Base-by-base conservation (phyloP, 805 yeast genomes). In the Kuraishia ogatae region DNA sequence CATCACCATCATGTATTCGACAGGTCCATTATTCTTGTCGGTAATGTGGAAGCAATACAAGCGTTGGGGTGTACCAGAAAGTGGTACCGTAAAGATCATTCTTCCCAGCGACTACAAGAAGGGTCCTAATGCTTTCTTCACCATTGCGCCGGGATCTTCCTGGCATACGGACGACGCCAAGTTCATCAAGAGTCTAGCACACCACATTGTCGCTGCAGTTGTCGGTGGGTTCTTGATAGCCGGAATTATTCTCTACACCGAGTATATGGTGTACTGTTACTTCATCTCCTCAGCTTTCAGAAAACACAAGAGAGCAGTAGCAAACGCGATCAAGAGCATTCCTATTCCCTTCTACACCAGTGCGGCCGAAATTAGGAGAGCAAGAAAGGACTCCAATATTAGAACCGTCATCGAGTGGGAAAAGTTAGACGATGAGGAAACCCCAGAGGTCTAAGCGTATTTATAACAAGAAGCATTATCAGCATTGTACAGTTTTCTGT, bases 151-250 rank as follows among this genome's bases (percentile, higher is more conserved):
- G 55, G 97, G 97, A 50, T 88, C 96, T 0, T 87, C 96, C 24
- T 92, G 97, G 97, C 97, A 92, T 70, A 71, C 82, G 64, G 89
- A 84, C 60, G 97, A 92, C 68, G 97, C 97, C 11, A 77, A 82
- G 54, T 81, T 89, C 65, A 82, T 91, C 69, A 83, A 87, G 64
- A 72, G 80, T 8, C 71, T 91, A 70, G 90, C 89, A 19, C 77
- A 81, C 59, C 97, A 92, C 68, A 81, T 92, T 60, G 76, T 82
- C 17, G 70, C 85, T 47, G 85, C 91, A 26, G 88, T 89, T 1
- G 64, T 87, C 48, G 80, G 80, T 15, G 96, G 97, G 1, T 83
- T 87, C 60, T 57, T 80, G 19, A 64, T 85, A 52, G 91, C 84
- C 2, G 71, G 73, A 48, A 54, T 70, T 11, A 57, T 81, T 13